Conservation (phyloP, 148 eudicot species). For the Fagopyrum homotropicum region DNA sequence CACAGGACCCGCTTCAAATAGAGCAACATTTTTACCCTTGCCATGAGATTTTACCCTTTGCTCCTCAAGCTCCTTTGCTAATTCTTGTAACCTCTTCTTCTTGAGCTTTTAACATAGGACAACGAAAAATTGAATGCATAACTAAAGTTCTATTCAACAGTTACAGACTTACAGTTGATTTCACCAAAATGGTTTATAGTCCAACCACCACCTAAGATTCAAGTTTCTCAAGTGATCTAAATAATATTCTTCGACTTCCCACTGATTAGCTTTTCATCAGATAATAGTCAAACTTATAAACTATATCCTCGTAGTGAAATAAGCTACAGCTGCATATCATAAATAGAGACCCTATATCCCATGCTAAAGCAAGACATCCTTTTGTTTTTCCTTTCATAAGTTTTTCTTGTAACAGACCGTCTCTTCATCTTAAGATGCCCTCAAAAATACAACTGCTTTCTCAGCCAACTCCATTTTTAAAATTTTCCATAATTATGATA, state of each 20-base stretch:
- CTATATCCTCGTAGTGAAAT: not conserved
- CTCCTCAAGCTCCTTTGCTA: conserved; percentile 59
- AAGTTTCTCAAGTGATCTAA: conserved; percentile 2
- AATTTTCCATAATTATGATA: not conserved
- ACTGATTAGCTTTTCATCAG: not conserved
- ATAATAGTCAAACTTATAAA: conserved; percentile 8
- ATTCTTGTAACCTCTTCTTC: conserved; percentile 56
- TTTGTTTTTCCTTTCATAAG: not conserved
- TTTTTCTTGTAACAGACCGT: not conserved
- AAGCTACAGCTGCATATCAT: not conserved
- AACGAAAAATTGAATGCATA: not conserved
- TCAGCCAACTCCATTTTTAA: not conserved
- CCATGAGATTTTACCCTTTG: conserved; percentile 44
- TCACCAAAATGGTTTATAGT: not conserved
- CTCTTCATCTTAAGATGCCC: not conserved
- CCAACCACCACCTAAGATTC: not conserved
- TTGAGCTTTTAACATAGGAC: conserved; percentile 46
- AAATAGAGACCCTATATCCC: not conserved
- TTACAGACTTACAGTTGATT: not conserved
- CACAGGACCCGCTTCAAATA: conserved; percentile 24
- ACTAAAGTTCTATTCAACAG: not conserved
- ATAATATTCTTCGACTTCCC: not conserved
- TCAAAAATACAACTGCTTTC: not conserved
- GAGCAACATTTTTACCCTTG: conserved; percentile 55
- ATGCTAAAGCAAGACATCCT: not conserved